These are phyloP conservation scores for Elongisporangium prolatum DNA, from an alignment of 352 stramenopile species.

Conservation along the genomic window DNA sequence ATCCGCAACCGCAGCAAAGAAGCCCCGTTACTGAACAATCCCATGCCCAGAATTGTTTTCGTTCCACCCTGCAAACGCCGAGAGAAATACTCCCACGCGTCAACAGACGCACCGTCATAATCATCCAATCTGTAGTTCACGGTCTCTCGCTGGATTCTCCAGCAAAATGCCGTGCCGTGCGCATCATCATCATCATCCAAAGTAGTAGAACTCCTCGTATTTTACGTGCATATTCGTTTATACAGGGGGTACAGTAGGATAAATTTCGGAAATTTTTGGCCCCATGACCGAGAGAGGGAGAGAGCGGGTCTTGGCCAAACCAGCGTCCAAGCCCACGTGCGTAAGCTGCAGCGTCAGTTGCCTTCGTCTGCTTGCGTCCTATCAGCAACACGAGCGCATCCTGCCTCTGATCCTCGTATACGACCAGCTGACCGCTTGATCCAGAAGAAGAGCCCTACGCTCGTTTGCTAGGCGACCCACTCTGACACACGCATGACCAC, in stretches of 20 bases:
- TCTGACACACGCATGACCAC: constrained; percentile 20
- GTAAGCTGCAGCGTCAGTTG: not conserved
- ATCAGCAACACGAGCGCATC: not conserved
- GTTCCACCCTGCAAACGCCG: no score
- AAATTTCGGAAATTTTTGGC: not conserved
- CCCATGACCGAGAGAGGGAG: not conserved
- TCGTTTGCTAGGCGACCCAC: not conserved
- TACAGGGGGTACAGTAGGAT: not conserved
- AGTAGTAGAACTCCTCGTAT: no score
- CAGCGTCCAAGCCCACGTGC: not conserved
- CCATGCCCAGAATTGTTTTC: no score
- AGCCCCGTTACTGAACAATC: no score
- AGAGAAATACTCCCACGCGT: no score
- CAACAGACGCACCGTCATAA: no score
- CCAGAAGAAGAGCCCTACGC: not conserved
- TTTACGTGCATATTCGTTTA: not conserved
- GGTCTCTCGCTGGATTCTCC: no score
- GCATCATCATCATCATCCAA: no score
- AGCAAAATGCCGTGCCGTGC: no score
- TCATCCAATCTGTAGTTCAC: no score
- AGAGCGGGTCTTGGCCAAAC: not conserved
- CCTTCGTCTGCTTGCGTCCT: not conserved
- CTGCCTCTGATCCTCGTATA: not conserved
- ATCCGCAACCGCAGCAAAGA: no score
- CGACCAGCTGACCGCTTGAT: not conserved